Conservation (phyloP, 805 yeast genomes). For the Kuraishia hungarica region DNA sequence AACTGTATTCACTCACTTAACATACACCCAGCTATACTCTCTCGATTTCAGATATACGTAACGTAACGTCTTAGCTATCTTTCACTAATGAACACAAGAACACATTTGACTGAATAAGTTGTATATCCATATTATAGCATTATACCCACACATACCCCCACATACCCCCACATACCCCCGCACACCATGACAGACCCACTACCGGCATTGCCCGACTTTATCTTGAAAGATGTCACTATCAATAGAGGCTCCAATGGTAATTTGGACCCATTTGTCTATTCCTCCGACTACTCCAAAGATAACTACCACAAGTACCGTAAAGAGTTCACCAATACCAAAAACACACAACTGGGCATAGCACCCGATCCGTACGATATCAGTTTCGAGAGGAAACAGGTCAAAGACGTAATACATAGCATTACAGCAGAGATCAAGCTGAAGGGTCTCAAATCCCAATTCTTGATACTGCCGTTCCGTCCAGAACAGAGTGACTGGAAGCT, state of each 20-base stretch:
- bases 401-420: slow-evolving; percentile 57
- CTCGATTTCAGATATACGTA: too few species aligned
- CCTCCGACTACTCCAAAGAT: slow-evolving; percentile 17
- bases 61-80: too few species aligned
- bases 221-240: neutral
- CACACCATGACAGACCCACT: neutral
- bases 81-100: too few species aligned
- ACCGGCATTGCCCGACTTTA: neutral
- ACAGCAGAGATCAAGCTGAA: slow-evolving; percentile 65
- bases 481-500: slow-evolving; percentile 54
- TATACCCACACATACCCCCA: neutral
- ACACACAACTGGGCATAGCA: neutral
- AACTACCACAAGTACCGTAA: slow-evolving; percentile 16
- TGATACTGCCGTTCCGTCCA: slow-evolving; percentile 73
- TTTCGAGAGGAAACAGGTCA: slow-evolving; percentile 58
- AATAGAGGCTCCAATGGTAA: slow-evolving; percentile 3
- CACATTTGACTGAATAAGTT: too few species aligned
- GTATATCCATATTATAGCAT: too few species aligned
- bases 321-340: neutral
- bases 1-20: neutral
- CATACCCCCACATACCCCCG: neutral
- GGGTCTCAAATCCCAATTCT: slow-evolving; percentile 65
- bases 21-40: neutral
- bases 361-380: slow-evolving; percentile 20
- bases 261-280: slow-evolving; percentile 20